Percentiles rank a stretch among this genome's conserved stretches.
These are phyloP conservation scores for Fusarium sp. DNA, from an alignment of 2,329 filamentous ascomycete species.

Conservation along the genomic window DNA sequence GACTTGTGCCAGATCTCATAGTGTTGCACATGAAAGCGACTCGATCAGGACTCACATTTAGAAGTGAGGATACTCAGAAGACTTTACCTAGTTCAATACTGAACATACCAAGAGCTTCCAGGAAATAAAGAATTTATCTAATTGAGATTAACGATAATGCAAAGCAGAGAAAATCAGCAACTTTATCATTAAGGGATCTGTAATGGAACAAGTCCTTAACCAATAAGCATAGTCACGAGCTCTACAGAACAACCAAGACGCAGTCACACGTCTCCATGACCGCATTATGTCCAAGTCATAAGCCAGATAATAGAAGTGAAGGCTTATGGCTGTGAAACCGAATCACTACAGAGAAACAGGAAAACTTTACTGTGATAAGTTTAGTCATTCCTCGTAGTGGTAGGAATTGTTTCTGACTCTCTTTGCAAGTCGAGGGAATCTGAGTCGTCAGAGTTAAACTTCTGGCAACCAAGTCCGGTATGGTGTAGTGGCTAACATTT, in stretches of 20 bases:
- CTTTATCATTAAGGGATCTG: background rate
- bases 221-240: background rate
- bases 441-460: background rate
- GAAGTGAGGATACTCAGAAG: too few species aligned
- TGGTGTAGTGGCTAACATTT: conserved; percentile 48
- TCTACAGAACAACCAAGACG: background rate
- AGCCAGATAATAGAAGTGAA: background rate
- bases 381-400: background rate
- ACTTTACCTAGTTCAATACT: too few species aligned
- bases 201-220: background rate
- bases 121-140: background rate
- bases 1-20: too few species aligned
- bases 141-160: background rate
- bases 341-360: too few species aligned
- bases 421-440: background rate
- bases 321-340: rapidly evolving
- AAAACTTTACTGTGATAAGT: background rate
- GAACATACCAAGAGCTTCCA: too few species aligned
- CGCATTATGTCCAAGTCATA: background rate
- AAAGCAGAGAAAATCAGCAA: background rate
- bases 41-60: too few species aligned
- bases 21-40: too few species aligned
- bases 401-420: background rate
- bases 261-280: background rate
- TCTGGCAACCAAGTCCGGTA: conserved; percentile 34